Base-by-base conservation (phyloP, 306 rosid species). In the Trifolium repens region DNA sequence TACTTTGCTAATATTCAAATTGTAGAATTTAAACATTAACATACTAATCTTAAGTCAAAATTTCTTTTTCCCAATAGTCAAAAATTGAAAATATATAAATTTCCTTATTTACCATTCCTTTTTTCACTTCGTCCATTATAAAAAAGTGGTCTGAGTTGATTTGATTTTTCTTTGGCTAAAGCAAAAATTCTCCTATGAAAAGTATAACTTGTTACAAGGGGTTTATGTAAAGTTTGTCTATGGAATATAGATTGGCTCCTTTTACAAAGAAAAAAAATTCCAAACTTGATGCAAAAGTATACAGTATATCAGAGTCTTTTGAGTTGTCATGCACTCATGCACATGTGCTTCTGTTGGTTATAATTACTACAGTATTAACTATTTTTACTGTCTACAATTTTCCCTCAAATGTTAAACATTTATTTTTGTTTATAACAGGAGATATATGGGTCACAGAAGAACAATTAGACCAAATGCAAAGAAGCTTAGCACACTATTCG, bases 361-460 rank as follows among this genome's bases (percentile, higher is more conserved):
- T 60, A 71, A 55, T 34, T 69, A 58, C 37, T 39, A 8, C 42
- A 39, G 19, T 58, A 24, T 58, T 26, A 26, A 26, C 27, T 57
- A 32, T 47, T 63, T 80, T 55, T 47, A 14, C 26, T 42, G 35
- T n/a, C 35, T 42, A 46, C 11, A 37, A 43, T 50, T 66, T 12
- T 10, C 19, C 30, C 12, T 13, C n/a, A 15, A n/a, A 9, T 54
- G 54, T 16, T 57, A n/a, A 71, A 54, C 49, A 34, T 65, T 70
- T 71, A 37, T 16, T 77, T 81, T 57, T 67, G 64, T 82, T 55
- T 17, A 49, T 68, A 43, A 65, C 61, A 94, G 99, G 98, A 92
- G 99, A 84, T 96, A 92, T 59, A 90, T 91, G 94, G 96, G 98
- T 77, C 99, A 96, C 85, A 92, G 85, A 84, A 88, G 99, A 88